Base-by-base conservation (phyloP, 805 yeast genomes). In the Myxozyma udenii region DNA sequence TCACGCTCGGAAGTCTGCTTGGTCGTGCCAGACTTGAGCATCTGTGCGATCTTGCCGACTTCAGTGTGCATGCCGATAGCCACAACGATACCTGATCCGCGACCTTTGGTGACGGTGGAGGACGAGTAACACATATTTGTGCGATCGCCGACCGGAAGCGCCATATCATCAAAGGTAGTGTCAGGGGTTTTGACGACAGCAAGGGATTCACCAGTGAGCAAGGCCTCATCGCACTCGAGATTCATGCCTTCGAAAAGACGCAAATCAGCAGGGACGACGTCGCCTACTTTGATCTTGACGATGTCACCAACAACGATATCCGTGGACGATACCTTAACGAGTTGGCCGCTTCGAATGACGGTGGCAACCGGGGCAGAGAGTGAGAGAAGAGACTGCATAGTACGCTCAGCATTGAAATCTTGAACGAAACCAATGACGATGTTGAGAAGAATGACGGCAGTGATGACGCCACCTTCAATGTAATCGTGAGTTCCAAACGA, bases 391-490 rank as follows among this genome's bases (percentile, higher is more conserved):
- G 89, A 81, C 39, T 83, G 85, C 91, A 85, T 85, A 1, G 91
- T 85, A 64, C 82, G 78, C 57, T 85, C 89, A 1, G 93, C 91
- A 58, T 78, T 81, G 63, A 72, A 74, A 64, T 85, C 91, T 67
- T 85, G 93, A 57, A 77, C 68, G 50, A 81, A 77, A 3, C 93
- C 93, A 50, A 85, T 83, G 24, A 69, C 68, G 39, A 85, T 80
- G 62, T 85, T 85, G 50, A 85, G 73, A 28, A 65, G 65, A 30
- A 85, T 79, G 23, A 85, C 90, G 45, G 78, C 83, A 1, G 79
- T 81, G 64, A 85, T 83, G 36, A 85, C 91, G 48, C 91, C 93
- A 45, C 89, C 93, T 5, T 87, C 81, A 58, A 85, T 85, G 85
- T 87, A 85, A 66, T 85, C 91, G 50, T 74, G 73, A 57, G 85